A percentile compares a stretch with the other conserved stretches of the same genome.
These are phyloP conservation scores for Chytriomyces sp. DNA, from an alignment of 192 early-diverging fungal genomes.

Conservation along the genomic window DNA sequence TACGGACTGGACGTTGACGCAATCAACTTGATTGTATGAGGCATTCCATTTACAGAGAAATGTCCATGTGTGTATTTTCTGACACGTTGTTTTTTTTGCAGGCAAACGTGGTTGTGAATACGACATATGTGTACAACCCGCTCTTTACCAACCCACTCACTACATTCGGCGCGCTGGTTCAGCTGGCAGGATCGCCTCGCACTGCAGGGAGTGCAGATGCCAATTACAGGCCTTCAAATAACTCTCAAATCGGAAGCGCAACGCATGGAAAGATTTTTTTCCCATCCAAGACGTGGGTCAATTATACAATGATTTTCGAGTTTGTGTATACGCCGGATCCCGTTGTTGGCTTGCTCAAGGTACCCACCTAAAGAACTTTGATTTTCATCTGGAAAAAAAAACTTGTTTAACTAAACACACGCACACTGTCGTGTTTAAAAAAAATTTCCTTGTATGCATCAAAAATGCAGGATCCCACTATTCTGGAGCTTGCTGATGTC, in stretches of 20 bases:
- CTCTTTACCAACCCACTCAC: conserved; percentile 9
- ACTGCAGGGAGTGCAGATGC: not conserved
- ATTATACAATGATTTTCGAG: conserved; percentile 40
- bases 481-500: conserved; percentile 29
- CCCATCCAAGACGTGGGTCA: conserved; percentile 20
- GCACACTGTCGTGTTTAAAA: not conserved
- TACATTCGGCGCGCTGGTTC: not conserved
- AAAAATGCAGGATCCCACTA: not conserved
- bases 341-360: conserved; percentile 30
- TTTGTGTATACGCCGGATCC: conserved; percentile 32
- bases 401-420: not conserved
- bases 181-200: not conserved
- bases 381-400: not conserved
- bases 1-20: conserved; percentile 24
- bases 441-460: too few relatives aligned
- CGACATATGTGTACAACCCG: conserved; percentile 5
- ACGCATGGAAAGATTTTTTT: conserved; percentile 14
- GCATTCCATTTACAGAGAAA: not conserved
- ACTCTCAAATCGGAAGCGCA: conserved; percentile 30
- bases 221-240: conserved; percentile 12
- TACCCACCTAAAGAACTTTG: conserved; percentile 23
- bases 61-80: not conserved
- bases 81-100: conserved; percentile 4
- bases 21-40: conserved; percentile 20
- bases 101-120: conserved; percentile 27